phyloP scores from a whole-genome alignment of 2,329 filamentous ascomycete genomes.

The Fusarium nanum region DNA sequence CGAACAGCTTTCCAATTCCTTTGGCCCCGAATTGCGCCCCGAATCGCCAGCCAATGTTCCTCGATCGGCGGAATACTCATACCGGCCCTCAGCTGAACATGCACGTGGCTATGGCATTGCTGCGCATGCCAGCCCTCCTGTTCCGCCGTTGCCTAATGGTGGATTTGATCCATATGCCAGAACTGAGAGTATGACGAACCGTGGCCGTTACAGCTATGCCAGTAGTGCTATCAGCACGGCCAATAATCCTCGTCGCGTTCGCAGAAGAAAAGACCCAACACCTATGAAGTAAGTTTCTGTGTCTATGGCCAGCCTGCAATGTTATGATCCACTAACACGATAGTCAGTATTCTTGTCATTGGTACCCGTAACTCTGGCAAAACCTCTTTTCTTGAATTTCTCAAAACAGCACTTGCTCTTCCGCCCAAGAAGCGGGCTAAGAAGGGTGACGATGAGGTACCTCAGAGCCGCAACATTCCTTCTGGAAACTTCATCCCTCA shows the following conservation, averaged over 20 bases:
- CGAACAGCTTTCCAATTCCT: constrained; percentile 59
- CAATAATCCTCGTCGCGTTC: constrained; percentile 91
- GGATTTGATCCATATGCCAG: constrained; percentile 82
- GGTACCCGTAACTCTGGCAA: constrained; percentile 91
- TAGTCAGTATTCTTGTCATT: constrained; percentile 84
- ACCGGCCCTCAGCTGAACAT: constrained; percentile 64
- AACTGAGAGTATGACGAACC: constrained; percentile 95
- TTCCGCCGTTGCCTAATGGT: constrained; percentile 70
- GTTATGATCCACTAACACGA: constrained; percentile 3
- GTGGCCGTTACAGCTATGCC: constrained; percentile 95
- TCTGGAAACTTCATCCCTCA: constrained; percentile 83
- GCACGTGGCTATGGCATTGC: constrained; percentile 56
- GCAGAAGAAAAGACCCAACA: constrained; percentile 95
- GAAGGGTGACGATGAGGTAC: constrained; percentile 68
- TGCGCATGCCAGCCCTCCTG: constrained; percentile 55
- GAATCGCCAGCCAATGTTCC: constrained; percentile 72
- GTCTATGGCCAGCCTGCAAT: background rate
- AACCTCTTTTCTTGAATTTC: constrained; percentile 95
- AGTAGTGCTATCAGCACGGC: constrained; percentile 90
- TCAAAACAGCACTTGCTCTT: constrained; percentile 85
- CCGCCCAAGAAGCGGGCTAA: constrained; percentile 80
- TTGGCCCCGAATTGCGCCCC: constrained; percentile 67
- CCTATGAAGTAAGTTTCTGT: constrained; percentile 90
- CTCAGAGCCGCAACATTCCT: constrained; percentile 63
- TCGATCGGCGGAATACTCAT: constrained; percentile 56